Evolutionary conservation across 169 alveolate genomes (phyloP).

Genomic region (Sarcocystis neurona): DNA sequence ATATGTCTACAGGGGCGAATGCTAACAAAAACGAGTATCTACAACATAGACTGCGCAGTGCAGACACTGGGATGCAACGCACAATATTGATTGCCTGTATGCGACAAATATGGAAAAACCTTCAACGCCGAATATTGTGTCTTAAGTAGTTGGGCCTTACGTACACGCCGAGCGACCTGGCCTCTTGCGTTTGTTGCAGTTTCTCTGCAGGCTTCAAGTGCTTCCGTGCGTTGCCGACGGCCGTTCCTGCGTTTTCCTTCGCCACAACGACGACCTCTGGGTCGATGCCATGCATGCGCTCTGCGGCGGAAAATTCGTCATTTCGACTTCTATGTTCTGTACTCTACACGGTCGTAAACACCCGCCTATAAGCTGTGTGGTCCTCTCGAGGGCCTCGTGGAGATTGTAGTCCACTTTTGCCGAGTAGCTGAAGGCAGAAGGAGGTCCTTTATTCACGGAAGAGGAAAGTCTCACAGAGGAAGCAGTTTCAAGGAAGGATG

Average conservation of each 20-base stretch:
- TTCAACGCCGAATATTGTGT: too few relatives aligned
- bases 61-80: too few relatives aligned
- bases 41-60: too few relatives aligned
- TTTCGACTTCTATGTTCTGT: neutral
- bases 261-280: conserved; percentile 77
- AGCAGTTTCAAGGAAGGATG: conserved; percentile 1
- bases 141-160: conserved; percentile 52
- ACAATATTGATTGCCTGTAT: neutral
- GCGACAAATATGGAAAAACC: too few relatives aligned
- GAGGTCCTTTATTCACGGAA: too few relatives aligned
- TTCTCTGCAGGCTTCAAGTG: conserved; percentile 84
- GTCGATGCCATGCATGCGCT: conserved; percentile 87
- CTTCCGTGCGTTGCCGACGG: conserved; percentile 81
- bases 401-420: neutral
- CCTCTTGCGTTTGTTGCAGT: conserved; percentile 75
- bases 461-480: neutral
- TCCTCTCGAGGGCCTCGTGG: conserved; percentile 6
- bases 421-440: too few relatives aligned
- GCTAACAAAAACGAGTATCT: neutral
- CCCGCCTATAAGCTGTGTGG: conserved; percentile 9
- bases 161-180: conserved; percentile 76
- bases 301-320: conserved; percentile 65
- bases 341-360: neutral
- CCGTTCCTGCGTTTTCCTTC: conserved; percentile 79
- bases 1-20: too few relatives aligned